Evolutionary conservation across 2,329 filamentous ascomycete species (phyloP).

Genomic region (Monilinia fructicola): DNA sequence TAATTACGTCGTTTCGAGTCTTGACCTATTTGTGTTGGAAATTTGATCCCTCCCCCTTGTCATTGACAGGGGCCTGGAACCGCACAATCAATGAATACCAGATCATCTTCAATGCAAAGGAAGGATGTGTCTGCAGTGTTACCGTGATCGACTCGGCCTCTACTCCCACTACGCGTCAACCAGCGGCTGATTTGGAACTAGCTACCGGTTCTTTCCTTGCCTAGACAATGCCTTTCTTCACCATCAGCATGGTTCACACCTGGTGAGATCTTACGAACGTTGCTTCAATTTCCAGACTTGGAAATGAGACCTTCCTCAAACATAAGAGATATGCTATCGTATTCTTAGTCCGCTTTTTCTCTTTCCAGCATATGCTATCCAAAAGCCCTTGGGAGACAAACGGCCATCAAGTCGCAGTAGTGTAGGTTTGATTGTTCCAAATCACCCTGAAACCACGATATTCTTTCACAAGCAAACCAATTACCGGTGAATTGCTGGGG

Average conservation of each 20-base stretch:
- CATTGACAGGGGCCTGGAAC: slow-evolving; percentile 3
- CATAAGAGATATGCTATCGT: neutral
- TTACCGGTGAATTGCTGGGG: too few relatives aligned
- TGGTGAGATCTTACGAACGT: neutral
- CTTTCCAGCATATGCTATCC: neutral
- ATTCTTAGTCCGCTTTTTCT: neutral
- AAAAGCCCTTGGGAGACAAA: too few relatives aligned
- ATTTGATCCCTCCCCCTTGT: slow-evolving; percentile 1
- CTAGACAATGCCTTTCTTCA: neutral
- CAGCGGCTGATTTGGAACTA: neutral
- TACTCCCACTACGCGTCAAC: neutral
- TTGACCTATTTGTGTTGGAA: neutral
- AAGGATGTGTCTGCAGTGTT: neutral
- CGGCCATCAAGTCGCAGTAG: too few relatives aligned
- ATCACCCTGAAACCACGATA: too few relatives aligned
- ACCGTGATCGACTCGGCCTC: slow-evolving; percentile 3
- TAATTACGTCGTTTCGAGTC: neutral
- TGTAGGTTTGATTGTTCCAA: too few relatives aligned
- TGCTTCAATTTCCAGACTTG: neutral
- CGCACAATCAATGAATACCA: neutral
- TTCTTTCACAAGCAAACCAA: too few relatives aligned
- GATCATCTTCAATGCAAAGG: neutral
- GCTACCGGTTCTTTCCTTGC: neutral
- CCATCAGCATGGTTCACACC: neutral
- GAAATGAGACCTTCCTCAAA: neutral